Conservation (phyloP, 345 rosid genomes). For the Litchi chinensis region DNA sequence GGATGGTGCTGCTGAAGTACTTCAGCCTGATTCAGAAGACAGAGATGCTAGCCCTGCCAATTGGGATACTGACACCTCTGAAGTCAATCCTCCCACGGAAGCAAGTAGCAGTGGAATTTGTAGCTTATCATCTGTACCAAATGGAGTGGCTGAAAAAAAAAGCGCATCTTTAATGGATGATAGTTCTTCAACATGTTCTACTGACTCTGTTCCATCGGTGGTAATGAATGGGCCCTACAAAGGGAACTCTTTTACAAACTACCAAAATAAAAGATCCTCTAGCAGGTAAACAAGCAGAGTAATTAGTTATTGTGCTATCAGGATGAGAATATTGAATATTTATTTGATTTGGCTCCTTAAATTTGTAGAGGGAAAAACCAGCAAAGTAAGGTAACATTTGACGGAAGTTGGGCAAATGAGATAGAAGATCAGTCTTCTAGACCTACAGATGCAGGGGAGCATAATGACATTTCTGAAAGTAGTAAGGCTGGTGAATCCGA, state of each 20-base stretch:
- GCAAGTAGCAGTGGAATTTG: constrained; percentile 55
- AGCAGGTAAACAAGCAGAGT: constrained; percentile 46
- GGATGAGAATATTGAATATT: constrained; percentile 1
- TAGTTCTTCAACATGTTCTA: constrained; percentile 91
- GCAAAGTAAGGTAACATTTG: constrained; percentile 43
- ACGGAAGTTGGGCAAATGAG: constrained; percentile 48
- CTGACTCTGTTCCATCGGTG: constrained; percentile 72
- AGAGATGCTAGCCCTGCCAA: constrained; percentile 69
- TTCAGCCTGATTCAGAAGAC: constrained; percentile 84
- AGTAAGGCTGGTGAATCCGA: constrained; percentile 52
- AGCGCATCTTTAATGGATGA: constrained; percentile 69
- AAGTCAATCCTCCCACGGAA: constrained; percentile 61
- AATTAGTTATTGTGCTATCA: neutral
- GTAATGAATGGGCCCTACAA: constrained; percentile 61
- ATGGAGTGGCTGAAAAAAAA: constrained; percentile 65
- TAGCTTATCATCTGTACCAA: constrained; percentile 57
- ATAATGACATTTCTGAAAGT: constrained; percentile 44
- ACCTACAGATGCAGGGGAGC: constrained; percentile 41
- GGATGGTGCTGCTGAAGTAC: constrained; percentile 63
- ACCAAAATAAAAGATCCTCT: constrained; percentile 50
- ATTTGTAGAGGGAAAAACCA: constrained; percentile 56
- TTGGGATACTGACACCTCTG: constrained; percentile 89
- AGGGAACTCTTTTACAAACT: constrained; percentile 45
- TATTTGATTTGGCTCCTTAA: constrained; percentile 18
- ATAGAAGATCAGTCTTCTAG: constrained; percentile 46